phyloP scores from a whole-genome alignment of 805 yeast species.

The Kuraishia ogatae region DNA sequence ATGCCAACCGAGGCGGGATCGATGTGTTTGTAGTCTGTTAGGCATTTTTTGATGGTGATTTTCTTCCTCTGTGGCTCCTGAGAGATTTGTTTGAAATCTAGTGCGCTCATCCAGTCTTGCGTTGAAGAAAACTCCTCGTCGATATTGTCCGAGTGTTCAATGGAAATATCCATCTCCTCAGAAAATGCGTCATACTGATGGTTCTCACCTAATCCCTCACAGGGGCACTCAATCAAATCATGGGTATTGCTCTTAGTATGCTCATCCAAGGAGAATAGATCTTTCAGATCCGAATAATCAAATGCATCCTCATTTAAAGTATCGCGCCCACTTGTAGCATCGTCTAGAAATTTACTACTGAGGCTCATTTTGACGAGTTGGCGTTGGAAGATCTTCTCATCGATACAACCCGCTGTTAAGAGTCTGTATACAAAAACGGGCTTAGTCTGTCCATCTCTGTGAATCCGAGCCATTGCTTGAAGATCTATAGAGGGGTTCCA shows the following conservation, averaged over 20 bases:
- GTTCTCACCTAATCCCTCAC: constrained; percentile 47
- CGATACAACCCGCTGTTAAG: constrained; percentile 82
- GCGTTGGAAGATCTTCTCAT: constrained; percentile 89
- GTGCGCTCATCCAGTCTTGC: constrained; percentile 47
- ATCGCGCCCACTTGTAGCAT: constrained; percentile 21
- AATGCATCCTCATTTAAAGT: constrained; percentile 51
- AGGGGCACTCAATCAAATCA: constrained; percentile 59
- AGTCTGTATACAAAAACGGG: constrained; percentile 79
- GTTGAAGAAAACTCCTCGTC: neutral
- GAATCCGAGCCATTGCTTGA: constrained; percentile 94
- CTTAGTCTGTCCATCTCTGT: constrained; percentile 82
- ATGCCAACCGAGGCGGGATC: constrained; percentile 30
- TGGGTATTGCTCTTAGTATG: constrained; percentile 63
- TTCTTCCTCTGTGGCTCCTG: constrained; percentile 25
- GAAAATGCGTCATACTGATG: constrained; percentile 10
- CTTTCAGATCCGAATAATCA: constrained; percentile 57
- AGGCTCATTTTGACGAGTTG: constrained; percentile 79
- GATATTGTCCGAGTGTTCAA: neutral
- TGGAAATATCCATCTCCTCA: constrained; percentile 8
- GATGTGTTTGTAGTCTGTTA: constrained; percentile 55
- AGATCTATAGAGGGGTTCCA: constrained; percentile 94
- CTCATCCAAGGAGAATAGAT: constrained; percentile 55
- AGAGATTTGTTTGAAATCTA: constrained; percentile 27
- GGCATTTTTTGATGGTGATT: constrained; percentile 44
- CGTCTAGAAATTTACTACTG: constrained; percentile 60